A percentile compares a stretch with the other conserved stretches of the same genome.
phyloP scores from a whole-genome alignment of 2,329 filamentous ascomycete genomes.

The Zymoseptoria ardabiliae region DNA sequence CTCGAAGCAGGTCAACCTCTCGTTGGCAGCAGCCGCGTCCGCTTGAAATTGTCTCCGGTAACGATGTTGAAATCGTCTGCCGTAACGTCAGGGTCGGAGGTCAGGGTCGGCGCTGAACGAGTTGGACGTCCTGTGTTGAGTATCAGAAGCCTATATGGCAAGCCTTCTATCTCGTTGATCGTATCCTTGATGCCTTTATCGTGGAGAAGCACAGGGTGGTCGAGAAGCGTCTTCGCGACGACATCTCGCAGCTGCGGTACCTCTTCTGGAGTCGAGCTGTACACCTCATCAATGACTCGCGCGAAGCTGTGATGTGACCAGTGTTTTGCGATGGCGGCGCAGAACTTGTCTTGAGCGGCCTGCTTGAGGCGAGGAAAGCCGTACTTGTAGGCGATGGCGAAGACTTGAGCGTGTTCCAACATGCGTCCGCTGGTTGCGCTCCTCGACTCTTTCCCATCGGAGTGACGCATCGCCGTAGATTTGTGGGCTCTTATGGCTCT shows the following conservation, averaged over 20 bases:
- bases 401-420: slow-evolving; percentile 15
- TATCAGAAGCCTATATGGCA: neutral
- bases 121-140: no score
- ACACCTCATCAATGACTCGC: slow-evolving; percentile 34
- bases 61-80: no score
- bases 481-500: no score
- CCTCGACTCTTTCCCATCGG: neutral
- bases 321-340: slow-evolving; percentile 26
- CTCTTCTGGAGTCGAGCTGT: slow-evolving; percentile 35
- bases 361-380: slow-evolving; percentile 9
- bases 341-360: slow-evolving; percentile 5
- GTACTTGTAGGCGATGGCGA: slow-evolving; percentile 16
- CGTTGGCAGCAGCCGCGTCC: no score
- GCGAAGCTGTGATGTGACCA: slow-evolving; percentile 30
- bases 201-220: neutral
- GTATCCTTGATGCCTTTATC: neutral
- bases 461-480: no score
- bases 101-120: no score
- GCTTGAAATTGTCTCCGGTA: no score
- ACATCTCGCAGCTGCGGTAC: slow-evolving; percentile 31
- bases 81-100: no score
- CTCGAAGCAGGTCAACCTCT: no score
- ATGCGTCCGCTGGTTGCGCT: neutral
- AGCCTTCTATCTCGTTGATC: neutral
- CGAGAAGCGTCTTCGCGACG: neutral